Percentiles rank a stretch among this genome's conserved stretches.
Evolutionary conservation across 2,329 filamentous ascomycete genomes (phyloP).

Genomic region (Parastagonospora avenae): DNA sequence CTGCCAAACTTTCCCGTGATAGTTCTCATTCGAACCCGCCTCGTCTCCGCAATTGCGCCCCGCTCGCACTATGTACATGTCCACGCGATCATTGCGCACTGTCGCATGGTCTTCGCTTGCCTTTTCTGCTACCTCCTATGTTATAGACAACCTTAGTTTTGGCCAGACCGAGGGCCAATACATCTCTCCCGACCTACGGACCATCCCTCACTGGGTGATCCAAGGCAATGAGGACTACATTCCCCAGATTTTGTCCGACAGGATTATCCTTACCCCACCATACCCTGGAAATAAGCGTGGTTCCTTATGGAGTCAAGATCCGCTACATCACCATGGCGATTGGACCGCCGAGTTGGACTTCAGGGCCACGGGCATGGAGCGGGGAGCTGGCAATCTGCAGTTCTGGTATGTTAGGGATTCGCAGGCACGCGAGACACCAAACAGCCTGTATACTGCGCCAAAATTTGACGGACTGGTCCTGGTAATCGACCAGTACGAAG

Average conservation of each 20-base stretch:
- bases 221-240: conserved; percentile 59
- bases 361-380: conserved; percentile 81
- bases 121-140: conserved; percentile 62
- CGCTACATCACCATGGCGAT: conserved; percentile 63
- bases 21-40: not conserved
- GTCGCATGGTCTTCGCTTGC: conserved; percentile 50
- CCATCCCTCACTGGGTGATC: conserved; percentile 62
- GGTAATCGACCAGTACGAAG: conserved; percentile 82
- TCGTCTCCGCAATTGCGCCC: conserved; percentile 12
- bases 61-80: conserved; percentile 38
- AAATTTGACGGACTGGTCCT: conserved; percentile 90
- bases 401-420: conserved; percentile 86
- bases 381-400: conserved; percentile 86
- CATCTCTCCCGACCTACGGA: conserved; percentile 66
- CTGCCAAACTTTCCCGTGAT: too few relatives aligned
- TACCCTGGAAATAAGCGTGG: conserved; percentile 84
- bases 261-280: conserved; percentile 87
- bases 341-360: conserved; percentile 90
- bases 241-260: conserved; percentile 77
- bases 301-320: conserved; percentile 76
- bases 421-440: conserved; percentile 66
- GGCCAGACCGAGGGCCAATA: conserved; percentile 68
- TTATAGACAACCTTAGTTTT: conserved; percentile 78
- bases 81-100: conserved; percentile 47
- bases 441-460: conserved; percentile 82